Conservation (phyloP, 805 yeast species). For the Brettanomyces custersianus region DNA sequence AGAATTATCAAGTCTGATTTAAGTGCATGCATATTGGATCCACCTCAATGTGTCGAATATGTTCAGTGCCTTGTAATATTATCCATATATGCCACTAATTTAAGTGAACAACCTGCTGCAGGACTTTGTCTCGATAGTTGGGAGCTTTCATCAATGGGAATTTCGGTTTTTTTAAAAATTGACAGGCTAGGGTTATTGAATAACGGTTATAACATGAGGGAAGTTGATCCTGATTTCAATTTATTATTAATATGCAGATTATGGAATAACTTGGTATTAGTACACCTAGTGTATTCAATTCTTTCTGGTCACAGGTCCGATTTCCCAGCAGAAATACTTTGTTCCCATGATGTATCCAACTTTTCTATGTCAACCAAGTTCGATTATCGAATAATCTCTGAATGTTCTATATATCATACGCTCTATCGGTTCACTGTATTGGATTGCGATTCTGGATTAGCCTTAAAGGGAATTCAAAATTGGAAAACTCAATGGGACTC, state of each 20-base stretch:
- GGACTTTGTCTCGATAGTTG: conserved; percentile 54
- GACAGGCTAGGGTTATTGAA: conserved; percentile 35
- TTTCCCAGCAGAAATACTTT: conserved; percentile 38
- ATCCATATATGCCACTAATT: conserved; percentile 54
- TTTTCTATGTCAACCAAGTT: conserved; percentile 60
- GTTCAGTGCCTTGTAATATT: conserved; percentile 60
- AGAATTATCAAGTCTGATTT: conserved; percentile 42
- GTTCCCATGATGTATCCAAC: conserved; percentile 25
- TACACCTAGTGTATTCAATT: conserved; percentile 58
- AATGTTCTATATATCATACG: conserved; percentile 50
- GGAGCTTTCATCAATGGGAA: conserved; percentile 57
- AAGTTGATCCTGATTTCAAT: conserved; percentile 32
- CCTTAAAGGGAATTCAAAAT: conserved; percentile 32
- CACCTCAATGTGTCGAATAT: conserved; percentile 44
- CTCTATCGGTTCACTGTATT: conserved; percentile 50
- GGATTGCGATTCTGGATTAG: conserved; percentile 8
- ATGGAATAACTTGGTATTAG: conserved; percentile 64
- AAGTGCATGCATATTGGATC: conserved; percentile 31
- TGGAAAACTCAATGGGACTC: conserved; percentile 70
- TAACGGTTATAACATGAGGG: conserved; percentile 9
- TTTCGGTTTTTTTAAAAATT: conserved; percentile 33
- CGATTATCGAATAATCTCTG: conserved; percentile 78
- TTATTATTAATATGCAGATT: conserved; percentile 50
- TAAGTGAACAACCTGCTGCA: conserved; percentile 26
- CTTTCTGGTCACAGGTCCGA: conserved; percentile 38